Evolutionary conservation across 2,329 filamentous ascomycete species (phyloP).

Genomic region (Epichloe scottii): DNA sequence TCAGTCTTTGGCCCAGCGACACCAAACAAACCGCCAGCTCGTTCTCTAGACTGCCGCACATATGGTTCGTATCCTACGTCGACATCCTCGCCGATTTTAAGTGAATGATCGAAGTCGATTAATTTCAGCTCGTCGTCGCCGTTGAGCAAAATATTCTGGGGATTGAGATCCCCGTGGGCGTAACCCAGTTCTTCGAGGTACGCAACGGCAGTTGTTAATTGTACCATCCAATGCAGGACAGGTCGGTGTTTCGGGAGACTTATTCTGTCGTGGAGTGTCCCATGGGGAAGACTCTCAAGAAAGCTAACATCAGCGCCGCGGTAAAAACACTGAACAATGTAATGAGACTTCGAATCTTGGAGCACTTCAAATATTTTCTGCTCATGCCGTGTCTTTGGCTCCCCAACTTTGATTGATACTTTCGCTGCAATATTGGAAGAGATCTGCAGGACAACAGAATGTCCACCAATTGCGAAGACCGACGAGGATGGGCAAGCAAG

Average conservation of each 20-base stretch:
- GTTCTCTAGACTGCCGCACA: conserved; percentile 8
- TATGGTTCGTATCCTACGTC: conserved; percentile 12
- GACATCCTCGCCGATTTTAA: conserved; percentile 3
- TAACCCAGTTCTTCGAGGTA: conserved; percentile 9
- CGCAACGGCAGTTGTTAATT: conserved; percentile 7
- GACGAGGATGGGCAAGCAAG: conserved; percentile 6
- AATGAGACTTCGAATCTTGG: conserved; percentile 3
- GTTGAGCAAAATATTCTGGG: conserved; percentile 10
- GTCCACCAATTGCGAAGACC: conserved; percentile 8
- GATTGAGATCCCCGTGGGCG: conserved; percentile 11
- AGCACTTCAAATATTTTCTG: conserved; percentile 9
- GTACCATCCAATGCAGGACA: conserved; percentile 8
- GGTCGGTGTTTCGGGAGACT: background rate
- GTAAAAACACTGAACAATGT: conserved; percentile 7
- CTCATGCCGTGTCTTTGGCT: conserved; percentile 7
- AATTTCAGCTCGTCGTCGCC: conserved; percentile 8
- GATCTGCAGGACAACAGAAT: conserved; percentile 10
- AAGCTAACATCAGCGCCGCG: conserved; percentile 8
- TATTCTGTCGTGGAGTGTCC: conserved; percentile 9
- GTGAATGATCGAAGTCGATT: conserved; percentile 11
- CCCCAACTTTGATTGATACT: conserved; percentile 9
- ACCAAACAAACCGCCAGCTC: conserved; percentile 4
- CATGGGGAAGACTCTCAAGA: conserved; percentile 7
- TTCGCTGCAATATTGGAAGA: conserved; percentile 9
- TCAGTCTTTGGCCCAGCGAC: conserved; percentile 8